Conservation (phyloP, 768 basidiomycete genomes). For the Pleurotus cornucopiae region DNA sequence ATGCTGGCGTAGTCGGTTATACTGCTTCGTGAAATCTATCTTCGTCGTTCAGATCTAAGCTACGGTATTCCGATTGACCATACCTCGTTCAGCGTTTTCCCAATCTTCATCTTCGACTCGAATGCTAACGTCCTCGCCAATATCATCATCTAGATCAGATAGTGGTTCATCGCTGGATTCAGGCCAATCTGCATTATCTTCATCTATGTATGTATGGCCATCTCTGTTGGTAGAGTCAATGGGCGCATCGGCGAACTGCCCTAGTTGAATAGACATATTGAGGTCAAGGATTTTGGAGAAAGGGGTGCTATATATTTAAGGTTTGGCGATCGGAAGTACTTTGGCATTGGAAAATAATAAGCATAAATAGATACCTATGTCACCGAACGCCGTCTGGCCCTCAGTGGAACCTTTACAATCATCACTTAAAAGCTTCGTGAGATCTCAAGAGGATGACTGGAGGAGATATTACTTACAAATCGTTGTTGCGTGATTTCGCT, state of each 20-base stretch:
- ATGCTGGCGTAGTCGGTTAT: constrained; percentile 91
- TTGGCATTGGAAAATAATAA: constrained; percentile 1
- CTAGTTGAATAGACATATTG: constrained; percentile 31
- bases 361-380: background rate
- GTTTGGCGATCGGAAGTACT: no score
- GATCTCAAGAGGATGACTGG: no score
- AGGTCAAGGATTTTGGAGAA: constrained; percentile 20
- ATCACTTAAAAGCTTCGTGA: background rate
- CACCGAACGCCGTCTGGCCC: background rate
- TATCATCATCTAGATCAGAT: constrained; percentile 33
- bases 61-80: constrained; percentile 11
- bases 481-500: background rate
- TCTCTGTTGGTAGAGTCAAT: constrained; percentile 25
- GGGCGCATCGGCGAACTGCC: constrained; percentile 63
- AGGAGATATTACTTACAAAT: background rate
- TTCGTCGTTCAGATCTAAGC: constrained; percentile 2
- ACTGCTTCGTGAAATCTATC: constrained; percentile 97
- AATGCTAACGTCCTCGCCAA: constrained; percentile 50
- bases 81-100: constrained; percentile 83
- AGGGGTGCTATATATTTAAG: no score
- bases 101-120: constrained; percentile 85
- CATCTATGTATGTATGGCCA: constrained; percentile 39
- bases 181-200: constrained; percentile 21
- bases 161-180: constrained; percentile 33
- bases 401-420: background rate